Conservation (phyloP, 2,329 filamentous ascomycete species). For the Chaetomium sp. region DNA sequence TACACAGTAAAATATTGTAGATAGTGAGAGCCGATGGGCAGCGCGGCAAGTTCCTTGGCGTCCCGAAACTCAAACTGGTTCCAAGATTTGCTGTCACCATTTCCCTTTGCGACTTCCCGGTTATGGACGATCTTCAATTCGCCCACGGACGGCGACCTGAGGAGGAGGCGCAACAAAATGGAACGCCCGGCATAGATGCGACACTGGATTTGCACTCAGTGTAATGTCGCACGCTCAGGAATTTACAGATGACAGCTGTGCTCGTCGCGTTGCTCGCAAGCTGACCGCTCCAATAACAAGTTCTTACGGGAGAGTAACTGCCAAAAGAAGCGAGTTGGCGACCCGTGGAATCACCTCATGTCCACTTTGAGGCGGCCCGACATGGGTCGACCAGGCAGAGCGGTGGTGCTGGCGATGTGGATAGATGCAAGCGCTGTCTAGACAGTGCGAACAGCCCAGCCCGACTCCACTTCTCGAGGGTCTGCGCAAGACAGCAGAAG, state of each 20-base stretch:
- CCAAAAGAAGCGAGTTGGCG: not conserved
- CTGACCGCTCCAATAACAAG: slow-evolving; percentile 3
- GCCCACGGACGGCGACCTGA: not conserved
- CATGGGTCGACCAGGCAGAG: slow-evolving; percentile 9
- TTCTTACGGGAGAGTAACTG: not conserved
- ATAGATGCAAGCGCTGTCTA: slow-evolving; percentile 12
- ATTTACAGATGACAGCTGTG: not conserved
- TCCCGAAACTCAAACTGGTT: too few relatives aligned
- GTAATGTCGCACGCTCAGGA: not conserved
- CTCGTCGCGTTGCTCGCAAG: not conserved
- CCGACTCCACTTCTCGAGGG: slow-evolving; percentile 1
- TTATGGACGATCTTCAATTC: not conserved
- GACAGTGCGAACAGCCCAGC: slow-evolving; percentile 14
- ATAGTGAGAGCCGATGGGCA: too few relatives aligned
- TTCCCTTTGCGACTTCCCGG: too few relatives aligned
- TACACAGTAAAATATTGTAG: too few relatives aligned
- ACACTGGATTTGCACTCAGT: slow-evolving; percentile 4
- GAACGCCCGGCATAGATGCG: not conserved
- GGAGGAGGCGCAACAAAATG: too few relatives aligned
- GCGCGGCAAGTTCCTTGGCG: too few relatives aligned
- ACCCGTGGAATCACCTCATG: not conserved
- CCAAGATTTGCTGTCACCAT: too few relatives aligned
- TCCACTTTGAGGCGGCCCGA: slow-evolving; percentile 3
- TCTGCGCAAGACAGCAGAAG: slow-evolving; percentile 6
- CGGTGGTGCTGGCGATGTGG: slow-evolving; percentile 10